Conservation (phyloP, 495 filamentous ascomycete genomes). For the Tuber calosporum region DNA sequence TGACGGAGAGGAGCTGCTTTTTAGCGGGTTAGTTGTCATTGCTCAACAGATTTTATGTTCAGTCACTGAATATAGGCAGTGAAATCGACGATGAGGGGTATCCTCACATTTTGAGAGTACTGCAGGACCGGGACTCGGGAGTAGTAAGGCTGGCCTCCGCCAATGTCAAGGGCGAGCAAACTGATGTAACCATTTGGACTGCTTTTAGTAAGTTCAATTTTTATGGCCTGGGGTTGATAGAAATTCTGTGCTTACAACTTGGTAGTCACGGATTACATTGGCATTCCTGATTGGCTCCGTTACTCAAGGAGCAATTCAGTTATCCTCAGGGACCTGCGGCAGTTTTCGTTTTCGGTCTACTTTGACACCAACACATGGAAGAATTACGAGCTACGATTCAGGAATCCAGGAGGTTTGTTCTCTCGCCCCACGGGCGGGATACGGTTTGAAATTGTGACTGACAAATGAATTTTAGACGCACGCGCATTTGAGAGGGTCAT, state of each 20-base stretch:
- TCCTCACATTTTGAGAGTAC: conserved; percentile 55
- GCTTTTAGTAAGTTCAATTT: conserved; percentile 29
- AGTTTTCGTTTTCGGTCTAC: conserved; percentile 38
- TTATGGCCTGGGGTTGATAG: neutral
- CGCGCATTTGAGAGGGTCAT: conserved; percentile 31
- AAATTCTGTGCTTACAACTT: neutral
- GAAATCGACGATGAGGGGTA: conserved; percentile 53
- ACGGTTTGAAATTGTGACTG: neutral
- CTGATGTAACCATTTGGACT: conserved; percentile 40
- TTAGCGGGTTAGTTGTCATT: conserved; percentile 47
- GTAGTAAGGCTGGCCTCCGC: conserved; percentile 44
- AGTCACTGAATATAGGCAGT: conserved; percentile 41
- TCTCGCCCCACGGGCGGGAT: neutral
- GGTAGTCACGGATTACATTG: conserved; percentile 34
- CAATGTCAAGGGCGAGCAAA: conserved; percentile 32
- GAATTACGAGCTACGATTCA: conserved; percentile 35
- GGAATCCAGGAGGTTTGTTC: conserved; percentile 19
- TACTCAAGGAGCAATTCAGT: conserved; percentile 30
- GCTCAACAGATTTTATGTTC: neutral
- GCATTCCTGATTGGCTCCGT: conserved; percentile 30
- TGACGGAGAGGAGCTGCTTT: conserved; percentile 51
- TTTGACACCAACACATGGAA: conserved; percentile 40
- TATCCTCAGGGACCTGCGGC: conserved; percentile 31
- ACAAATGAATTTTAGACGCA: conserved; percentile 9
- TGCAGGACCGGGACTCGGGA: conserved; percentile 50